A percentile compares a stretch with the other conserved stretches of the same genome.
Evolutionary conservation across 495 filamentous ascomycete species (phyloP).

Genomic region (Physcia stellaris): DNA sequence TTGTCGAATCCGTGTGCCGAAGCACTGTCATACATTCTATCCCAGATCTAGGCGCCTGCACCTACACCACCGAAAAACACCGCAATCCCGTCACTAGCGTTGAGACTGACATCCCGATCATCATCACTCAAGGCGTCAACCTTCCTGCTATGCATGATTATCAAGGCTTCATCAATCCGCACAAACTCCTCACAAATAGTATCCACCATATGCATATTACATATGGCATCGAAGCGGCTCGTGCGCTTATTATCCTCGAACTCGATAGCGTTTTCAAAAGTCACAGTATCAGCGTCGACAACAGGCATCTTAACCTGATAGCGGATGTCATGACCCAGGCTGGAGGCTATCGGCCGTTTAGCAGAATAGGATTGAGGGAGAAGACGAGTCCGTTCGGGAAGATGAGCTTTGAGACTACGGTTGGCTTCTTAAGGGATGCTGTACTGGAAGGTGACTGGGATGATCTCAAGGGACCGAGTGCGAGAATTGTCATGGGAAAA

Average conservation of each 20-base stretch:
- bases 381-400: conserved; percentile 84
- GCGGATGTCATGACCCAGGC: conserved; percentile 91
- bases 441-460: conserved; percentile 84
- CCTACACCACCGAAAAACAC: conserved; percentile 51
- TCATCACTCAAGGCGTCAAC: conserved; percentile 79
- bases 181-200: conserved; percentile 83
- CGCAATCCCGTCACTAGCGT: conserved; percentile 33
- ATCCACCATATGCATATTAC: conserved; percentile 67
- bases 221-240: conserved; percentile 90
- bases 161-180: conserved; percentile 71
- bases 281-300: conserved; percentile 89
- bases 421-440: conserved; percentile 83
- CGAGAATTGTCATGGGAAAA: conserved; percentile 77
- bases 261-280: conserved; percentile 74
- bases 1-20: conserved; percentile 67
- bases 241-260: conserved; percentile 74
- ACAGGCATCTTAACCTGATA: conserved; percentile 86
- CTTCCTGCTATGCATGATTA: conserved; percentile 80
- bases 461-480: conserved; percentile 70
- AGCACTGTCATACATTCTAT: conserved; percentile 80
- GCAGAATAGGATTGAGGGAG: conserved; percentile 70
- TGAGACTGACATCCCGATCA: conserved; percentile 33
- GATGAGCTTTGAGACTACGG: conserved; percentile 97
- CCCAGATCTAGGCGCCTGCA: conserved; percentile 54
- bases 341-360: conserved; percentile 81